These are phyloP conservation scores for Penicillium sumatraense DNA, from an alignment of 2,329 filamentous ascomycete genomes.

Conservation along the genomic window DNA sequence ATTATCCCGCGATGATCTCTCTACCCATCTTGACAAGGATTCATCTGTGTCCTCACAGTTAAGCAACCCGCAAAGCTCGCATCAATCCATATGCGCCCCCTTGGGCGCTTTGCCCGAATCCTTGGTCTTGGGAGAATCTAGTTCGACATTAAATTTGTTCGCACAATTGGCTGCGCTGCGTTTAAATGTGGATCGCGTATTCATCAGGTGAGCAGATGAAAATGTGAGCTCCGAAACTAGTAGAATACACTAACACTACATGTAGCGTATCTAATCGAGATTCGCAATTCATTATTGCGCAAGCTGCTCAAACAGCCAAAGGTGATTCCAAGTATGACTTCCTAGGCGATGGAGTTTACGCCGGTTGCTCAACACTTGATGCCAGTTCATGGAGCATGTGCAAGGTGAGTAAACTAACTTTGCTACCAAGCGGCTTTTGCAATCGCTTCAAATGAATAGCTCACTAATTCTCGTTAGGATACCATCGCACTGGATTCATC, in stretches of 20 bases:
- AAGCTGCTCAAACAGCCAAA: conserved; percentile 48
- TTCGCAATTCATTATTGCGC: conserved; percentile 56
- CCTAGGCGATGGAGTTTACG: conserved; percentile 32
- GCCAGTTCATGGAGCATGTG: conserved; percentile 38
- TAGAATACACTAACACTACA: neutral
- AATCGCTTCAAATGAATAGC: neutral
- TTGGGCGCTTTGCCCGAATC: conserved; percentile 21
- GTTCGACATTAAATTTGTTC: conserved; percentile 37
- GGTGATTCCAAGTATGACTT: conserved; percentile 40
- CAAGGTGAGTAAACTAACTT: conserved; percentile 28
- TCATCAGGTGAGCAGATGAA: conserved; percentile 28
- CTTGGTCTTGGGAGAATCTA: conserved; percentile 30
- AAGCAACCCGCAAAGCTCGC: neutral
- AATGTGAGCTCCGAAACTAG: neutral
- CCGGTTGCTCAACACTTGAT: conserved; percentile 36
- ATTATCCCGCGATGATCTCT: neutral
- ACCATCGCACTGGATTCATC: conserved; percentile 36
- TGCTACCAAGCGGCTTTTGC: neutral
- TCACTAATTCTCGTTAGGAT: conserved; percentile 26
- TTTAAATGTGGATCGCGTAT: conserved; percentile 38
- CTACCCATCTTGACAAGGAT: conserved; percentile 7
- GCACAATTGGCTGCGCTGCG: conserved; percentile 38
- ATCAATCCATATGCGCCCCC: neutral
- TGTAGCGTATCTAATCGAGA: conserved; percentile 51
- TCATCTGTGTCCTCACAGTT: conserved; percentile 4